These are phyloP conservation scores for Ceratobasidium sp. DNA, from an alignment of 1,284 basidiomycete species.

Conservation along the genomic window DNA sequence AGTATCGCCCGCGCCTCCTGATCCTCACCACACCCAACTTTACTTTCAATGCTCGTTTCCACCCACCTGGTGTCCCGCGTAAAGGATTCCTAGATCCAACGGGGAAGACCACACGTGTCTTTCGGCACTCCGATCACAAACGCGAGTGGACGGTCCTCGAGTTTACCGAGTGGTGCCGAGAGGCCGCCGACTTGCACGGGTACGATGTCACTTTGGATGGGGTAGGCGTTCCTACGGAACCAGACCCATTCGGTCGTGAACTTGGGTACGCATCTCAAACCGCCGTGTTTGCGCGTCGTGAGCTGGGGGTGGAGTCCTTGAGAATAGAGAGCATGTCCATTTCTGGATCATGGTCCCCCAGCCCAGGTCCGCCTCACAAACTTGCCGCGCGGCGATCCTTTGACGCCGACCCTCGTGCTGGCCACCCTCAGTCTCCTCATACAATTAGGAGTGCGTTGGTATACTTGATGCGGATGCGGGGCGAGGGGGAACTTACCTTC, in stretches of 20 bases:
- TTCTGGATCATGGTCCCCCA: constrained; percentile 46
- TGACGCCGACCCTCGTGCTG: constrained; percentile 38
- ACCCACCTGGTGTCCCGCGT: constrained; percentile 62
- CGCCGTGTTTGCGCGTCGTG: constrained; percentile 48
- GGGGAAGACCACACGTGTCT: constrained; percentile 61
- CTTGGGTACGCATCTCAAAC: constrained; percentile 38
- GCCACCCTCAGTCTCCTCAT: constrained; percentile 1
- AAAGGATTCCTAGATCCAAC: constrained; percentile 59
- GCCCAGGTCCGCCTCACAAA: constrained; percentile 25
- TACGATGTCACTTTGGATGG: constrained; percentile 68
- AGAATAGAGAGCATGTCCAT: constrained; percentile 49
- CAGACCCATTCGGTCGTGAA: constrained; percentile 76
- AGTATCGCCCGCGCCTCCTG: constrained; percentile 81
- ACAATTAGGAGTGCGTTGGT: constrained; percentile 19
- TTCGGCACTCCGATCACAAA: constrained; percentile 87
- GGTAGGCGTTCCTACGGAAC: constrained; percentile 67
- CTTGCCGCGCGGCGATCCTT: constrained; percentile 31
- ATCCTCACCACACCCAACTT: constrained; percentile 92
- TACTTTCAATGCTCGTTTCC: constrained; percentile 89
- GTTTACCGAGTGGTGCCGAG: constrained; percentile 76
- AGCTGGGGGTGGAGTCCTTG: constrained; percentile 45
- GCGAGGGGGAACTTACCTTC: constrained; percentile 36
- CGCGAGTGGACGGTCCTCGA: constrained; percentile 92
- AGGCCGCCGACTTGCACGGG: constrained; percentile 75
- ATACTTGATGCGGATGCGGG: constrained; percentile 35